Base-by-base conservation (phyloP, 306 rosid genomes). In the Prosopis cineraria region DNA sequence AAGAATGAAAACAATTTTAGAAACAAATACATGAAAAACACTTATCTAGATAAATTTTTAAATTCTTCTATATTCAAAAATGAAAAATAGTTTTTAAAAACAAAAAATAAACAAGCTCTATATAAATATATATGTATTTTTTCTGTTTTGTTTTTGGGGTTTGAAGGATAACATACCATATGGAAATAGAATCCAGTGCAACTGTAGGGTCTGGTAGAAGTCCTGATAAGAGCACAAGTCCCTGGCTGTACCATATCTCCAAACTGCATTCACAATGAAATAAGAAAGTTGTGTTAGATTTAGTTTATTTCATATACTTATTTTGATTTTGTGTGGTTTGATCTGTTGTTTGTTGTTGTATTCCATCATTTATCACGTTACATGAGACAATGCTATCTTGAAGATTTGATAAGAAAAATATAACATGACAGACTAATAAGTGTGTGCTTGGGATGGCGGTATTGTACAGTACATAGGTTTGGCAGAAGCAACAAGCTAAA, bases 201-300 rank as follows among this genome's bases (percentile, higher is more conserved):
- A 86, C 20, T 17, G 88, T 82, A 12, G 90, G 83, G 70, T 86
- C 71, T 33, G 92, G 13, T n/a, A 88, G 87, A 3, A 86, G 87
- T 70, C 87, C 92, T 56, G 92, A 84, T 79, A 88, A 60, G 16
- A 84, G 84, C 16, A 85, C 80, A 3, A 88, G 81, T 33, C 82
- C 85, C 68, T 86, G 88, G 64, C 64, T 58, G 74, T 86, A 88
- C 87, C 92, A 86, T 76, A 81, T 86, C 87, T 88, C 90, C 87
- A 88, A 86, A 75, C 88, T 79, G 45, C 76, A 76, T 52, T 27
- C 33, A 48, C 12, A 45, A 20, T 4, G 1, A 55, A 10, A 22
- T 10, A 11, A 53, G 60, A 10, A 22, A 55, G 30, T 16, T 9
- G 6, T 55, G 62, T 22, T 24, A 55, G 16, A 55, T 22, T 3